phyloP scores from a whole-genome alignment of 495 filamentous ascomycete genomes.

The Aspergillus panamensis region DNA sequence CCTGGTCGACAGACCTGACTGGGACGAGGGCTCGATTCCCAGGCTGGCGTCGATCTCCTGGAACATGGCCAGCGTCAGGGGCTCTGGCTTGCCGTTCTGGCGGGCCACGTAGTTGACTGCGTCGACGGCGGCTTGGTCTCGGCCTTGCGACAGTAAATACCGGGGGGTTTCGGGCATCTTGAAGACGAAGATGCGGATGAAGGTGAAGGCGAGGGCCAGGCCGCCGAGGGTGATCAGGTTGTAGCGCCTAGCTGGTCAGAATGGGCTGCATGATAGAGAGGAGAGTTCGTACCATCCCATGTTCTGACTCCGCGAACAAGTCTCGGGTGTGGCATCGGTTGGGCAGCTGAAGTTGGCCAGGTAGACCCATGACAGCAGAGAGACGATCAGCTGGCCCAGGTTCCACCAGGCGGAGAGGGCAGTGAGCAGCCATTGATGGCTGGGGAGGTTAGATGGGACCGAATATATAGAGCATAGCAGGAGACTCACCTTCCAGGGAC shows the following conservation, averaged over 20 bases:
- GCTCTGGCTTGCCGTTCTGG: constrained; percentile 29
- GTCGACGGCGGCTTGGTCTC: constrained; percentile 31
- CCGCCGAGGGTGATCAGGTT: constrained; percentile 31
- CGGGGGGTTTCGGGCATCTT: constrained; percentile 33
- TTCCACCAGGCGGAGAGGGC: constrained; percentile 37
- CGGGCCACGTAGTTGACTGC: constrained; percentile 31
- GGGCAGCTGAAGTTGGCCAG: constrained; percentile 34
- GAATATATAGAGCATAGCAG: no score
- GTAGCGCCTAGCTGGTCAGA: constrained; percentile 26
- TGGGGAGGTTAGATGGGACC: neutral
- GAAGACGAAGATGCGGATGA: constrained; percentile 32
- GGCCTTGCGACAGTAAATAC: constrained; percentile 32
- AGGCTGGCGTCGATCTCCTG: constrained; percentile 29
- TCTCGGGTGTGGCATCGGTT: constrained; percentile 25
- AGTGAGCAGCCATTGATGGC: constrained; percentile 33
- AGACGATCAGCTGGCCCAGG: constrained; percentile 32
- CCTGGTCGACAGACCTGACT: constrained; percentile 18
- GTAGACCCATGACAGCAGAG: constrained; percentile 34
- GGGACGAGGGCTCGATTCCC: neutral
- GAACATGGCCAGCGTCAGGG: constrained; percentile 30
- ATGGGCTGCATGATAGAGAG: neutral
- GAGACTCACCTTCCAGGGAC: neutral
- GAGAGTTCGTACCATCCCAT: constrained; percentile 32
- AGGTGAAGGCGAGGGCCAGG: constrained; percentile 28
- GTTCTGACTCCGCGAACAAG: constrained; percentile 27